phyloP scores from a whole-genome alignment of 2,329 filamentous ascomycete species.

The Fusarium tupiense region DNA sequence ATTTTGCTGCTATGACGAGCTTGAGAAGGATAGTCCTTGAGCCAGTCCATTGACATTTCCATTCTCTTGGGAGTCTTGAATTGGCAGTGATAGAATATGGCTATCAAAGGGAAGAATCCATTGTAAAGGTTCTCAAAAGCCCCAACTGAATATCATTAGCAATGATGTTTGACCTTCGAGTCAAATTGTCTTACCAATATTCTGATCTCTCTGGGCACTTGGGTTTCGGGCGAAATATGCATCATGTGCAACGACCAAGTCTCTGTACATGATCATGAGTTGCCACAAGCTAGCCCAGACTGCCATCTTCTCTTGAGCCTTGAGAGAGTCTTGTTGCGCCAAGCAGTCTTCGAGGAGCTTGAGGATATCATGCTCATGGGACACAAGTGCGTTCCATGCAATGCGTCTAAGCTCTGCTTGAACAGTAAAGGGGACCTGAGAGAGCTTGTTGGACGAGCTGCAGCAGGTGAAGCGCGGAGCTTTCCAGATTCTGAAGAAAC shows the following conservation, averaged over 20 bases:
- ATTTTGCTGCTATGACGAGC: conserved; percentile 44
- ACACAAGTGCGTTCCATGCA: conserved; percentile 50
- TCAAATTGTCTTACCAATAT: conserved; percentile 34
- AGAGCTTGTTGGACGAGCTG: conserved; percentile 50
- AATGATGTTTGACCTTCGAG: background rate
- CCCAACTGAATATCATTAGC: conserved; percentile 26
- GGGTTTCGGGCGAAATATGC: conserved; percentile 41
- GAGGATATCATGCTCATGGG: conserved; percentile 52
- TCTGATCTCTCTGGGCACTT: conserved; percentile 34
- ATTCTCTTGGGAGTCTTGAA: conserved; percentile 54
- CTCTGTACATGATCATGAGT: conserved; percentile 59
- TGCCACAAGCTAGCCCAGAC: conserved; percentile 62
- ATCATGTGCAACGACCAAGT: conserved; percentile 50
- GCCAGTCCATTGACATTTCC: conserved; percentile 52
- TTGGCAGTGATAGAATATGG: conserved; percentile 54
- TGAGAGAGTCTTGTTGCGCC: conserved; percentile 51
- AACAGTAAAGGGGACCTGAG: conserved; percentile 51
- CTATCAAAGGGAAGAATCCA: conserved; percentile 50
- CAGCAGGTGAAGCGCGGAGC: conserved; percentile 54
- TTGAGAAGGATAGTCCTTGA: conserved; percentile 44
- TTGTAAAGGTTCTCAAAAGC: conserved; percentile 46
- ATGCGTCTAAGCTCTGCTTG: conserved; percentile 54
- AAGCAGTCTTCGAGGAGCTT: conserved; percentile 53
- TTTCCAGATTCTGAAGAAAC: conserved; percentile 62
- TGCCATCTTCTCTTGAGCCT: conserved; percentile 53